These are phyloP conservation scores for Trichoderma gamsii DNA, from an alignment of 495 filamentous ascomycete species.

Conservation along the genomic window DNA sequence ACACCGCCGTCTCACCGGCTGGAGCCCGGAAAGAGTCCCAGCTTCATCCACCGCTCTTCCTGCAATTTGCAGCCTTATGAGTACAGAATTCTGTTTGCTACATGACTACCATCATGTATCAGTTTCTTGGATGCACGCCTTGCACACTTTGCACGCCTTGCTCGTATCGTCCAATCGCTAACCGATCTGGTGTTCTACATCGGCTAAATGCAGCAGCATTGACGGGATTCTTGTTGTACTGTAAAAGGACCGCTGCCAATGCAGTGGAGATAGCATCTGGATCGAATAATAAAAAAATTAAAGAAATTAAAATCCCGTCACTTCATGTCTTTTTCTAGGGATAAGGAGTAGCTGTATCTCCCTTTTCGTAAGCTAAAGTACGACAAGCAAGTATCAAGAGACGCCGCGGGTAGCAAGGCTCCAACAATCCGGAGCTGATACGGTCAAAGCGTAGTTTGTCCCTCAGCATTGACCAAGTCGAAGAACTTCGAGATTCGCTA, in stretches of 20 bases:
- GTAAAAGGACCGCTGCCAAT: not conserved
- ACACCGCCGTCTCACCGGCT: not conserved
- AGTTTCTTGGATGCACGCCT: not conserved
- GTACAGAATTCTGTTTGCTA: not conserved
- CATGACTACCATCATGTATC: not conserved
- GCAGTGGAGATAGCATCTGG: not conserved
- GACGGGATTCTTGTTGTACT: not conserved
- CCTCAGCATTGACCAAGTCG: not conserved
- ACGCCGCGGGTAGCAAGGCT: not conserved
- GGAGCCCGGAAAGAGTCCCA: not conserved
- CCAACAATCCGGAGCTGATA: not conserved
- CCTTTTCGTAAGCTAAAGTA: not conserved
- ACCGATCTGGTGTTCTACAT: not conserved
- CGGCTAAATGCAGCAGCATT: not conserved
- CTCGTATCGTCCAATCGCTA: not conserved
- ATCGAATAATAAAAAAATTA: not conserved
- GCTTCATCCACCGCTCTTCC: not conserved
- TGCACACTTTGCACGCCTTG: not conserved
- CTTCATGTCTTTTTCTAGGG: not conserved
- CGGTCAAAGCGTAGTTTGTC: not conserved
- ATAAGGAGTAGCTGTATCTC: not conserved
- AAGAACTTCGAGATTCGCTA: not conserved
- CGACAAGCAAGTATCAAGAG: too few relatives aligned
- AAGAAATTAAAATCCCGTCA: not conserved
- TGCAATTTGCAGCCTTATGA: not conserved